These are phyloP conservation scores for Wallacemonas sp. DNA, from an alignment of 208 protist species.

Conservation along the genomic window DNA sequence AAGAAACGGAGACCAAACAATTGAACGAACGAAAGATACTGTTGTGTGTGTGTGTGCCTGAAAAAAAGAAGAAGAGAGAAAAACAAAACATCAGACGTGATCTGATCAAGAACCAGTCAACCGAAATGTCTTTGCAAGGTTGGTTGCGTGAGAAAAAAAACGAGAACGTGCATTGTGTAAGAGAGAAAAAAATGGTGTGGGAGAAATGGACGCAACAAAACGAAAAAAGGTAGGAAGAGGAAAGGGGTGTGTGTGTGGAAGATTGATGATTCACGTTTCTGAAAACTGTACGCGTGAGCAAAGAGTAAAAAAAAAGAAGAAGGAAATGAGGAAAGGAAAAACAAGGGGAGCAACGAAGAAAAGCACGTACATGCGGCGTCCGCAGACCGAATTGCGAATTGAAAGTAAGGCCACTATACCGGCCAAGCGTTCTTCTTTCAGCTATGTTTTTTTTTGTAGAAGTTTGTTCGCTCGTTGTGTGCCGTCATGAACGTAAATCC, in stretches of 20 bases:
- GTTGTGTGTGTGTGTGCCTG: neutral
- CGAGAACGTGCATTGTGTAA: neutral
- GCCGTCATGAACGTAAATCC: too few species aligned
- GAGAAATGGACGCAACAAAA: neutral
- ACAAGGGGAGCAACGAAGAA: too few species aligned
- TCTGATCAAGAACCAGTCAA: neutral
- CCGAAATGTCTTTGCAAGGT: too few species aligned
- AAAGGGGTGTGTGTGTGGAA: too few species aligned
- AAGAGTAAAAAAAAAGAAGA: too few species aligned
- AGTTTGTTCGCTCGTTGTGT: too few species aligned
- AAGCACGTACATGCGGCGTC: too few species aligned
- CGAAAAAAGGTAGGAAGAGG: neutral
- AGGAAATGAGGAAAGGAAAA: too few species aligned
- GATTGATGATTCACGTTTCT: too few species aligned
- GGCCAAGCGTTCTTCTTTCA: conserved; percentile 5
- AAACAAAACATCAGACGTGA: neutral
- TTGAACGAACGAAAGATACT: neutral
- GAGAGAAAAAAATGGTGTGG: neutral
- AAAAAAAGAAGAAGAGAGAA: neutral
- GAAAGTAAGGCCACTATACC: too few species aligned
- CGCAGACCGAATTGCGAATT: too few species aligned
- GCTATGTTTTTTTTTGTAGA: neutral
- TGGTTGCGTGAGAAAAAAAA: neutral
- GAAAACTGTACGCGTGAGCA: too few species aligned
- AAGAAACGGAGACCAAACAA: neutral